A percentile compares a stretch with the other conserved stretches of the same genome.
Evolutionary conservation across 768 basidiomycete species (phyloP).

Genomic region (Lactarius deliciosus): DNA sequence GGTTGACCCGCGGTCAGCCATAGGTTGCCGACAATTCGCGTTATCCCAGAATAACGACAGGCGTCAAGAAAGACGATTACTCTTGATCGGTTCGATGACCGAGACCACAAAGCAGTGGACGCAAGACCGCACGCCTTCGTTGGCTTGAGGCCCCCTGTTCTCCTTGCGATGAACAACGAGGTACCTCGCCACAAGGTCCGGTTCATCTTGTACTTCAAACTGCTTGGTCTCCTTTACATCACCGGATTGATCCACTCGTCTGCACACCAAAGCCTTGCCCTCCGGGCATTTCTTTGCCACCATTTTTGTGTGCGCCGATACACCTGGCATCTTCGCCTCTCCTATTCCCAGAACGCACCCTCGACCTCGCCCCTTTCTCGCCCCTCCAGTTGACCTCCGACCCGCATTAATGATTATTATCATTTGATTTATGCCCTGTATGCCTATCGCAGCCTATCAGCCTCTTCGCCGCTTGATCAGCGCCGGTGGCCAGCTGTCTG

Average conservation of each 20-base stretch:
- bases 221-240: conserved; percentile 35
- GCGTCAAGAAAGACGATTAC: conserved; percentile 51
- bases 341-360: conserved; percentile 33
- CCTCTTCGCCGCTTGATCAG: conserved; percentile 46
- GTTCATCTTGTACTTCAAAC: conserved; percentile 51
- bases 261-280: conserved; percentile 60
- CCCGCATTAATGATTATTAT: conserved; percentile 31
- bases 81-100: conserved; percentile 52
- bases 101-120: conserved; percentile 57
- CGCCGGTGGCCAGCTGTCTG: conserved; percentile 34
- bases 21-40: conserved; percentile 24
- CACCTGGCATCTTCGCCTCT: conserved; percentile 59
- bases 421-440: conserved; percentile 31
- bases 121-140: conserved; percentile 61
- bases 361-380: conserved; percentile 21
- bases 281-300: conserved; percentile 77
- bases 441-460: conserved; percentile 26
- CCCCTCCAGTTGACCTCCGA: conserved; percentile 20
- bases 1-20: conserved; percentile 27
- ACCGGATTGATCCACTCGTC: conserved; percentile 52
- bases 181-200: conserved; percentile 49
- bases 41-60: conserved; percentile 23
- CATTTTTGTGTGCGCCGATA: conserved; percentile 55
- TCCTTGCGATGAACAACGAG: conserved; percentile 41
- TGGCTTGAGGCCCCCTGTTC: conserved; percentile 55